Evolutionary conservation across 768 basidiomycete genomes (phyloP).

Genomic region (Agaricus subrufescens): DNA sequence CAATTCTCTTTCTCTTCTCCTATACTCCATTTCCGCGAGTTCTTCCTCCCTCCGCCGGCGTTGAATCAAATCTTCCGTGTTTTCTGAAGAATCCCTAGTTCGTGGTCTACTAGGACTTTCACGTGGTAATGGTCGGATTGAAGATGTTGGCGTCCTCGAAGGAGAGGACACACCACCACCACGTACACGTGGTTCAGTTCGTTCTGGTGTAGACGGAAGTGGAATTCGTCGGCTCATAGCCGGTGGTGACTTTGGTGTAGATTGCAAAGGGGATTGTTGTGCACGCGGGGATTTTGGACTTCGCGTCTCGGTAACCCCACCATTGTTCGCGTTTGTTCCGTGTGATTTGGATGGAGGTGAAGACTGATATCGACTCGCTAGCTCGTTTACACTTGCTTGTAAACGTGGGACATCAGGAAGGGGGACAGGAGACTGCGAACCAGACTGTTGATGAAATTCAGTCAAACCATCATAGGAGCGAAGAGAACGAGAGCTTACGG

Average conservation of each 20-base stretch:
- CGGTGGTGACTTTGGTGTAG: constrained; percentile 16
- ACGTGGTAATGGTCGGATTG: constrained; percentile 4
- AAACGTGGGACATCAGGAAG: constrained; percentile 56
- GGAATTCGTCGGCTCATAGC: constrained; percentile 26
- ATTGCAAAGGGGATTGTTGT: not conserved
- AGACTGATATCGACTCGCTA: constrained; percentile 60
- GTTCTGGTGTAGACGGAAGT: constrained; percentile 19
- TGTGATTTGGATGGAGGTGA: constrained; percentile 39
- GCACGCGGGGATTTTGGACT: not conserved
- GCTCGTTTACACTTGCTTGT: constrained; percentile 56
- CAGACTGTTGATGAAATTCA: constrained; percentile 31
- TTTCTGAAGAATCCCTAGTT: constrained; percentile 5
- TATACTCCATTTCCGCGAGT: constrained; percentile 35
- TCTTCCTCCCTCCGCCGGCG: constrained; percentile 36
- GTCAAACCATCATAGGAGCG: not conserved
- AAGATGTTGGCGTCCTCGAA: constrained; percentile 9
- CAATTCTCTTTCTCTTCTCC: constrained; percentile 51
- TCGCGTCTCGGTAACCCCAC: not conserved
- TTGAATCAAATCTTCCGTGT: constrained; percentile 26
- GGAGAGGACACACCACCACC: constrained; percentile 11
- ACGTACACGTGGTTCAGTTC: constrained; percentile 7
- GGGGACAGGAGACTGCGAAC: constrained; percentile 46
- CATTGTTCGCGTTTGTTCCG: constrained; percentile 11
- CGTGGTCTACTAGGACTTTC: not conserved
- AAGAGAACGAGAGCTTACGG: constrained; percentile 32